A percentile compares a stretch with the other conserved stretches of the same genome.
Conservation (phyloP, 1,284 basidiomycete genomes). For the Ceratobasidium sp. region DNA sequence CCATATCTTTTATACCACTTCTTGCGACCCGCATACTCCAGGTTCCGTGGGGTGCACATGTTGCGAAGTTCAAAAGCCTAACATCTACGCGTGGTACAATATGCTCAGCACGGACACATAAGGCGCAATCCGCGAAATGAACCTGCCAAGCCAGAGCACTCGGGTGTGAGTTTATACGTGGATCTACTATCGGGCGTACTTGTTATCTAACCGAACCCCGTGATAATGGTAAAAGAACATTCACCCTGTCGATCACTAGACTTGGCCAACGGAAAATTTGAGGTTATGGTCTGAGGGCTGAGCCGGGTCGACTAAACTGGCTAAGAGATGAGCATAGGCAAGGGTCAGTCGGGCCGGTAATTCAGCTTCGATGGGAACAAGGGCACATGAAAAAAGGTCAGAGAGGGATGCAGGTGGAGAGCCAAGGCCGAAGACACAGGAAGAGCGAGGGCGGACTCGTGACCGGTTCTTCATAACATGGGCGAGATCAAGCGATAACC, state of each 20-base stretch:
- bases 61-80: neutral
- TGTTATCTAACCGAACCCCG: slow-evolving; percentile 13
- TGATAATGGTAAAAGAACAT: neutral
- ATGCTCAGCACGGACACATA: slow-evolving; percentile 2
- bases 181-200: neutral
- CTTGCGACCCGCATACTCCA: neutral
- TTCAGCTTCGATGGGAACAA: neutral
- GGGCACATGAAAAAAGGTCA: neutral
- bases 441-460: neutral
- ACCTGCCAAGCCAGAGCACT: slow-evolving; percentile 24
- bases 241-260: neutral
- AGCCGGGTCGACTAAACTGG: neutral
- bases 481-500: too few relatives aligned
- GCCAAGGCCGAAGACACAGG: slow-evolving; percentile 29
- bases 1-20: slow-evolving; percentile 20
- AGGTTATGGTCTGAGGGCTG: neutral
- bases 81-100: slow-evolving; percentile 17
- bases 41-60: neutral
- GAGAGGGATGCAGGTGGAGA: neutral
- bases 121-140: slow-evolving; percentile 3
- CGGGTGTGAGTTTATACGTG: neutral
- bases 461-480: neutral
- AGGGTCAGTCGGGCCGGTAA: neutral
- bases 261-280: too few relatives aligned
- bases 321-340: neutral